These are phyloP conservation scores for Trypanosoma caninum DNA, from an alignment of 208 protist species.

Conservation along the genomic window DNA sequence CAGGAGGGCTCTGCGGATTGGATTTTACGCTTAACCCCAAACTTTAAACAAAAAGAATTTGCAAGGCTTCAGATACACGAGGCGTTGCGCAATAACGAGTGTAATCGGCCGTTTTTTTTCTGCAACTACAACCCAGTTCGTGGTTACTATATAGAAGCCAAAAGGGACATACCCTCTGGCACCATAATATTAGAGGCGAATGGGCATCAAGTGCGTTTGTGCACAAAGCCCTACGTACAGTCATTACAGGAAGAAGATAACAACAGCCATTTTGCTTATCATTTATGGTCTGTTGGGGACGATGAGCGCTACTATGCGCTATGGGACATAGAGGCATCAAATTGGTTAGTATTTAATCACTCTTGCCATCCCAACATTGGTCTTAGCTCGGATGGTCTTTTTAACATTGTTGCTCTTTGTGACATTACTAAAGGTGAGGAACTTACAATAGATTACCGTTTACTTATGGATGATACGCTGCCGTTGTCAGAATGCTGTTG, in stretches of 20 bases:
- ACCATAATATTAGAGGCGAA: constrained; percentile 69
- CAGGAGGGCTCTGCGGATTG: constrained; percentile 87
- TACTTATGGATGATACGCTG: constrained; percentile 81
- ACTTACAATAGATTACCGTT: constrained; percentile 89
- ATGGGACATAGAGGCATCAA: constrained; percentile 66
- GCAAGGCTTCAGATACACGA: constrained; percentile 74
- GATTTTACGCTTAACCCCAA: constrained; percentile 66
- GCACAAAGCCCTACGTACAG: constrained; percentile 72
- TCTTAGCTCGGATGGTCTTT: constrained; percentile 52
- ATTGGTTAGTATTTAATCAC: constrained; percentile 80
- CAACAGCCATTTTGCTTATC: constrained; percentile 57
- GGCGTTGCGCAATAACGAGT: constrained; percentile 37
- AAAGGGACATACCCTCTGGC: constrained; percentile 45
- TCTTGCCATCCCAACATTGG: constrained; percentile 80
- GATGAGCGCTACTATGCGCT: constrained; percentile 81
- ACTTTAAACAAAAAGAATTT: constrained; percentile 80
- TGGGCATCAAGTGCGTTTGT: constrained; percentile 55
- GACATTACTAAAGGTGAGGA: constrained; percentile 76
- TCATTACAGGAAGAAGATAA: constrained; percentile 38
- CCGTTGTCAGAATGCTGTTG: constrained; percentile 71
- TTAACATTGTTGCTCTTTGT: constrained; percentile 68
- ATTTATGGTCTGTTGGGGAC: constrained; percentile 69
- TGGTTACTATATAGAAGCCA: constrained; percentile 68
- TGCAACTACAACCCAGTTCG: constrained; percentile 47
- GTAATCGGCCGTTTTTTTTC: constrained; percentile 43